Conservation (phyloP, 257 asterid genomes). For the Salvia splendens region DNA sequence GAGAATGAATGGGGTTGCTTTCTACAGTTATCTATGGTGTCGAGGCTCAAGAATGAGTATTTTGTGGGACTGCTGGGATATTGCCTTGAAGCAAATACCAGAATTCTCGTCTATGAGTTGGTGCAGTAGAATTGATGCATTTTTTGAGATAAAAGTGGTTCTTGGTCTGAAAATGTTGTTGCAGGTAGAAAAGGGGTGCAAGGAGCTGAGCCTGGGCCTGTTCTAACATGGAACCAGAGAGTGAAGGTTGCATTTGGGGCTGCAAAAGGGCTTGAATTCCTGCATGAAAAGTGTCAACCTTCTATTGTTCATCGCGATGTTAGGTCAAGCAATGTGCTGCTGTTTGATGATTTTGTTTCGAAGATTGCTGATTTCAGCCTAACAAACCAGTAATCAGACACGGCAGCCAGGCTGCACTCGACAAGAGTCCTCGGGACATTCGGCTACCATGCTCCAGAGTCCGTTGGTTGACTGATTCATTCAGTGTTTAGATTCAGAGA, state of each 20-base stretch:
- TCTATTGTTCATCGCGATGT: slow-evolving; percentile 83
- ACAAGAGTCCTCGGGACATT: slow-evolving; percentile 90
- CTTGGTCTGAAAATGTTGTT: background rate
- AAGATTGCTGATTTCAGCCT: slow-evolving; percentile 87
- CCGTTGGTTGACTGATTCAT: slow-evolving; percentile 18
- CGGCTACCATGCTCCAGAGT: slow-evolving; percentile 98
- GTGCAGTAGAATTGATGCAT: background rate
- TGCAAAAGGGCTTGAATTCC: slow-evolving; percentile 80
- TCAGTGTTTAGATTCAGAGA: no score
- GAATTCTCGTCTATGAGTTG: slow-evolving; percentile 71
- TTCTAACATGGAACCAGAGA: slow-evolving; percentile 75
- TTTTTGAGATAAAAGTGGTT: background rate
- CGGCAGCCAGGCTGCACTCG: slow-evolving; percentile 86
- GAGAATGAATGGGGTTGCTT: background rate
- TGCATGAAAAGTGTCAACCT: slow-evolving; percentile 88
- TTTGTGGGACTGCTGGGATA: slow-evolving; percentile 79
- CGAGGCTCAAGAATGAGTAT: slow-evolving; percentile 80
- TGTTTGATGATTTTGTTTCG: slow-evolving; percentile 75
- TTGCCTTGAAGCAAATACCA: slow-evolving; percentile 68
- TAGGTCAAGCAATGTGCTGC: slow-evolving; percentile 82
- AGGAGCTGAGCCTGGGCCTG: slow-evolving; percentile 96
- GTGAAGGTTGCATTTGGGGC: slow-evolving; percentile 90
- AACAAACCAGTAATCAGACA: slow-evolving; percentile 84
- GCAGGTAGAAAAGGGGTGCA: slow-evolving; percentile 91
- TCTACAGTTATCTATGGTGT: slow-evolving; percentile 69